Conservation (phyloP, 2,329 filamentous ascomycete genomes). For the Trichophyton mentagrophytes region DNA sequence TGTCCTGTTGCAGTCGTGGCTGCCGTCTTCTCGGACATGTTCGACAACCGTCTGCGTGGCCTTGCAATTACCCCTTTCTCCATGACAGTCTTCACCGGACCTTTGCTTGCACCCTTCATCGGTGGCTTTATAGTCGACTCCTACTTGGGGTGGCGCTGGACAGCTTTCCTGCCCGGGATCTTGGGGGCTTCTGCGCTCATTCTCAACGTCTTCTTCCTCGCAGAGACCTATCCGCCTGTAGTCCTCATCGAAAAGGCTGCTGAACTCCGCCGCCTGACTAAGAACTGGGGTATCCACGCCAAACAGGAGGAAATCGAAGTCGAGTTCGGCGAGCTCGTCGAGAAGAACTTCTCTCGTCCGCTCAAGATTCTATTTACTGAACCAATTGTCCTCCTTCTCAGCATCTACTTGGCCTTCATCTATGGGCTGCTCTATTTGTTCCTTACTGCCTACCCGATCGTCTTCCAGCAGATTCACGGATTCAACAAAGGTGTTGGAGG, state of each 20-base stretch:
- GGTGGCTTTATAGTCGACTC: constrained; percentile 43
- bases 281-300: constrained; percentile 51
- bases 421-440: constrained; percentile 26
- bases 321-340: constrained; percentile 37
- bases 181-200: constrained; percentile 43
- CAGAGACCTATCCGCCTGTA: constrained; percentile 47
- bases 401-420: constrained; percentile 26
- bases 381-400: constrained; percentile 32
- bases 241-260: constrained; percentile 45
- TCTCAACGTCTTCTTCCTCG: constrained; percentile 40
- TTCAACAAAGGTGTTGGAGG: constrained; percentile 25
- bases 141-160: constrained; percentile 44
- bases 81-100: constrained; percentile 42
- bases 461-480: constrained; percentile 20
- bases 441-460: constrained; percentile 23
- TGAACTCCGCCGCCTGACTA: constrained; percentile 42
- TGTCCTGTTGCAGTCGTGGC: constrained; percentile 42
- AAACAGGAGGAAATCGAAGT: constrained; percentile 44
- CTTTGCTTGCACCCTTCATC: constrained; percentile 42
- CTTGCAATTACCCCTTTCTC: constrained; percentile 39
- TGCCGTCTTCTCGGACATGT: constrained; percentile 46
- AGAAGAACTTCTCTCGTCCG: constrained; percentile 41
- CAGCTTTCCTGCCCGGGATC: constrained; percentile 41
- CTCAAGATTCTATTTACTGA: constrained; percentile 33
- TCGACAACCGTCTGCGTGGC: constrained; percentile 36